phyloP scores from a whole-genome alignment of 192 early-diverging fungal genomes.

The Backusella morwellensis region DNA sequence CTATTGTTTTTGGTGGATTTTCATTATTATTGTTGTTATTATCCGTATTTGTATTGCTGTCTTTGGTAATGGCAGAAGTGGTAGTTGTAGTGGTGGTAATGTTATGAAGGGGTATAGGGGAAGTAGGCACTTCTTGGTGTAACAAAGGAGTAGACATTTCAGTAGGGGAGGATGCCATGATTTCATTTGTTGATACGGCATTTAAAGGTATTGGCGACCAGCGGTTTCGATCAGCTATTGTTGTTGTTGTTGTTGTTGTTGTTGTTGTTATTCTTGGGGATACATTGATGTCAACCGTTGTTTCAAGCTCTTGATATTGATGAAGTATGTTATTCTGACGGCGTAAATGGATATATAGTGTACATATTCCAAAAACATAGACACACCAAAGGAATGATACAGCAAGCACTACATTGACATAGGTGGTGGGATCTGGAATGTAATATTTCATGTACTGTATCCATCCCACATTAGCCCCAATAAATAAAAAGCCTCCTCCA shows the following conservation, averaged over 20 bases:
- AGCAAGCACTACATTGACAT: slow-evolving; percentile 41
- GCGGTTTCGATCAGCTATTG: background rate
- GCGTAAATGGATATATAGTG: slow-evolving; percentile 5
- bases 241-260: background rate
- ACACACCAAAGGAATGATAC: slow-evolving; percentile 33
- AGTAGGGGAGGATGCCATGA: background rate
- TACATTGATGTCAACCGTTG: background rate
- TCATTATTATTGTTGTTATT: background rate
- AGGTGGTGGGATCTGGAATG: slow-evolving; percentile 36
- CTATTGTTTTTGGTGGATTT: background rate
- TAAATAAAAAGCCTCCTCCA: slow-evolving; percentile 38
- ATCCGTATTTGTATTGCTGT: background rate
- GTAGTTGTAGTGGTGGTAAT: background rate
- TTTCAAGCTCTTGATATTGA: slow-evolving; percentile 4
- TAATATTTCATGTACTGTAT: slow-evolving; percentile 36
- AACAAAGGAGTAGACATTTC: background rate
- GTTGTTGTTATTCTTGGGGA: background rate
- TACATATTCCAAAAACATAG: slow-evolving; percentile 26
- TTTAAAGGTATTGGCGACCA: background rate
- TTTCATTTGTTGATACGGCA: slow-evolving; percentile 2
- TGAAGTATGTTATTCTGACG: background rate
- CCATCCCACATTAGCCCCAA: slow-evolving; percentile 39
- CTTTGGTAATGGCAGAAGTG: background rate
- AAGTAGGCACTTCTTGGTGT: background rate
- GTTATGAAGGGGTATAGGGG: background rate